These are phyloP conservation scores for Xylariales sp. DNA, from an alignment of 2,329 filamentous ascomycete genomes.

Conservation along the genomic window DNA sequence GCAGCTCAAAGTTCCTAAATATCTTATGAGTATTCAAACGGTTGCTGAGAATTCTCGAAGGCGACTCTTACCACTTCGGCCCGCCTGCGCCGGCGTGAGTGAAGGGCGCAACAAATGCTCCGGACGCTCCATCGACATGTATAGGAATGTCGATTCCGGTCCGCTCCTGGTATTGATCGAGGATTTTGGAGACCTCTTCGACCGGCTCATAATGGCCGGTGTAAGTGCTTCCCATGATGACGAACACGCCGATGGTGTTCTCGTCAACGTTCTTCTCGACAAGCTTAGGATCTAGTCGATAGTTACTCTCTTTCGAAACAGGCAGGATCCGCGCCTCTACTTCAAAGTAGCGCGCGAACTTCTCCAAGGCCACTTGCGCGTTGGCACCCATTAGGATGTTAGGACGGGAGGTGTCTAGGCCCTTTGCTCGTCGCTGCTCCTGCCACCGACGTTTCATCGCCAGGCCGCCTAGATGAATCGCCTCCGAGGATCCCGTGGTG, in stretches of 20 bases:
- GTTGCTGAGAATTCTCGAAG: background rate
- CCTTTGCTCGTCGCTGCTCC: slow-evolving; percentile 64
- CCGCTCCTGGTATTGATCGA: slow-evolving; percentile 71
- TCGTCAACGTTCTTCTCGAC: slow-evolving; percentile 77
- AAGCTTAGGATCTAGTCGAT: slow-evolving; percentile 70
- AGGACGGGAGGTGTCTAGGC: slow-evolving; percentile 72
- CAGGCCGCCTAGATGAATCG: slow-evolving; percentile 70
- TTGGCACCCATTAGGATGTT: slow-evolving; percentile 82
- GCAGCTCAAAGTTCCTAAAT: slow-evolving; percentile 67
- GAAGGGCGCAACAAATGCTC: slow-evolving; percentile 72
- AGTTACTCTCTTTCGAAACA: slow-evolving; percentile 70
- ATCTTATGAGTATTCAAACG: slow-evolving; percentile 8
- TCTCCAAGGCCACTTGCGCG: slow-evolving; percentile 78
- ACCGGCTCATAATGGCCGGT: slow-evolving; percentile 81
- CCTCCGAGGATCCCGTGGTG: slow-evolving; percentile 71
- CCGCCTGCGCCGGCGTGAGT: slow-evolving; percentile 66
- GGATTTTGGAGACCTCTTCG: slow-evolving; percentile 72
- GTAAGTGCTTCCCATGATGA: slow-evolving; percentile 78
- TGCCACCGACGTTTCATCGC: slow-evolving; percentile 83
- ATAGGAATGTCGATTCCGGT: slow-evolving; percentile 75
- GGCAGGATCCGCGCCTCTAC: slow-evolving; percentile 74
- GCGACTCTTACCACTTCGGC: slow-evolving; percentile 62
- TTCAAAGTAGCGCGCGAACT: slow-evolving; percentile 80
- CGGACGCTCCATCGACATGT: slow-evolving; percentile 71
- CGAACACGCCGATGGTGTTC: slow-evolving; percentile 81